A percentile compares a stretch with the other conserved stretches of the same genome.
These are phyloP conservation scores for Lipomyces orientalis DNA, from an alignment of 805 yeast species.

Conservation along the genomic window DNA sequence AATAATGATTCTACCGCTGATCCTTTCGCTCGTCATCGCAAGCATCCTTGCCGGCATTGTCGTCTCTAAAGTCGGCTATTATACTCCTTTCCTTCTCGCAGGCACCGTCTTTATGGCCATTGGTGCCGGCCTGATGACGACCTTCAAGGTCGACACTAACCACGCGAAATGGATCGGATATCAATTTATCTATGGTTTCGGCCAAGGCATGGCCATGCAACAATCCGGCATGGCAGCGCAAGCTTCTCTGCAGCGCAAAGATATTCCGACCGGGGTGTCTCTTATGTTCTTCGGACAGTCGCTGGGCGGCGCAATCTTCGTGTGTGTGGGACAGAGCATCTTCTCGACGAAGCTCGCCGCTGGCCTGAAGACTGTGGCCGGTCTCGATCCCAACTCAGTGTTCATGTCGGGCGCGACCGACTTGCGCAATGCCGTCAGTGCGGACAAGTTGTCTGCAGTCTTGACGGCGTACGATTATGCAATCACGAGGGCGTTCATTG, in stretches of 20 bases:
- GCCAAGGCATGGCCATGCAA: slow-evolving; percentile 48
- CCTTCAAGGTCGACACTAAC: slow-evolving; percentile 51
- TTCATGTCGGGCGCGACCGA: slow-evolving; percentile 15
- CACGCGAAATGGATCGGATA: slow-evolving; percentile 51
- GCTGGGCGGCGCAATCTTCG: slow-evolving; percentile 15
- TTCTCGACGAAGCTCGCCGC: slow-evolving; percentile 7
- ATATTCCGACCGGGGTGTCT: slow-evolving; percentile 16
- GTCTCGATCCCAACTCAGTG: neutral
- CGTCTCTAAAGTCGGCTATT: slow-evolving; percentile 51
- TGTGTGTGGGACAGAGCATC: slow-evolving; percentile 12
- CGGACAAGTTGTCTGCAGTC: neutral
- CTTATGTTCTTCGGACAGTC: slow-evolving; percentile 14
- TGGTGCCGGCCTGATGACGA: slow-evolving; percentile 53
- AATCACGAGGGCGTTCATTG: slow-evolving; percentile 7
- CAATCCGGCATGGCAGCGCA: slow-evolving; percentile 15
- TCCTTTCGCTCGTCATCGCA: slow-evolving; percentile 51
- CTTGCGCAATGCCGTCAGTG: slow-evolving; percentile 6
- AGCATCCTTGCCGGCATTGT: slow-evolving; percentile 54
- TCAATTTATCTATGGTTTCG: slow-evolving; percentile 54
- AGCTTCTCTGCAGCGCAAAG: slow-evolving; percentile 9
- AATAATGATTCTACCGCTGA: slow-evolving; percentile 51
- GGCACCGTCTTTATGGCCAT: slow-evolving; percentile 49
- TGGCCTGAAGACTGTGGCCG: neutral
- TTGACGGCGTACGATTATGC: slow-evolving; percentile 12
- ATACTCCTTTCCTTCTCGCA: slow-evolving; percentile 48